phyloP scores from a whole-genome alignment of 345 rosid species.

The Eucalyptus coolabah region DNA sequence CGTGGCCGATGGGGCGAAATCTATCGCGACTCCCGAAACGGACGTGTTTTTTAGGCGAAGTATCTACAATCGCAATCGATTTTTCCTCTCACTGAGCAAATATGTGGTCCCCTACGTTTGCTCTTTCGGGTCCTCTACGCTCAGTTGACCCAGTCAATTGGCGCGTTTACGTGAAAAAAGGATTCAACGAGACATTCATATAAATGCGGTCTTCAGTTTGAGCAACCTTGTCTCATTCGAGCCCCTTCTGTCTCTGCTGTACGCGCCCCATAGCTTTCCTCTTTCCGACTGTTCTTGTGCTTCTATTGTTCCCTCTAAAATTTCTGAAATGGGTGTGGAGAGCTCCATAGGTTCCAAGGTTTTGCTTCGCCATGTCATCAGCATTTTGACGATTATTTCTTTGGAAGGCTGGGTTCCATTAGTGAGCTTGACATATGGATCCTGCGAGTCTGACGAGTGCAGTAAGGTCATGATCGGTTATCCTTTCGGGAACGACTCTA shows the following conservation, averaged over 20 bases:
- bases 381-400: neutral
- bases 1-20: neutral
- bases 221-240: neutral
- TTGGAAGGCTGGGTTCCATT: neutral
- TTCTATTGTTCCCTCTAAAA: neutral
- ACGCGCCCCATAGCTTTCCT: neutral
- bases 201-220: neutral
- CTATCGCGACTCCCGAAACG: neutral
- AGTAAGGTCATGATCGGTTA: neutral
- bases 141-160: neutral
- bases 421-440: rapidly evolving
- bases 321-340: neutral
- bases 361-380: neutral
- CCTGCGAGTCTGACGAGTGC: neutral
- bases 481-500: neutral
- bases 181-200: neutral
- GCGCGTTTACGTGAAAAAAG: neutral
- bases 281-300: neutral
- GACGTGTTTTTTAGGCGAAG: neutral
- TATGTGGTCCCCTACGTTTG: neutral
- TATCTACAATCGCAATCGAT: rapidly evolving
- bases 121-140: neutral
- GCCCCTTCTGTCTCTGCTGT: neutral
- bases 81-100: neutral
- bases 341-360: neutral